phyloP scores from a whole-genome alignment of 768 basidiomycete genomes.

The Chalciporus pseudorubinellus region DNA sequence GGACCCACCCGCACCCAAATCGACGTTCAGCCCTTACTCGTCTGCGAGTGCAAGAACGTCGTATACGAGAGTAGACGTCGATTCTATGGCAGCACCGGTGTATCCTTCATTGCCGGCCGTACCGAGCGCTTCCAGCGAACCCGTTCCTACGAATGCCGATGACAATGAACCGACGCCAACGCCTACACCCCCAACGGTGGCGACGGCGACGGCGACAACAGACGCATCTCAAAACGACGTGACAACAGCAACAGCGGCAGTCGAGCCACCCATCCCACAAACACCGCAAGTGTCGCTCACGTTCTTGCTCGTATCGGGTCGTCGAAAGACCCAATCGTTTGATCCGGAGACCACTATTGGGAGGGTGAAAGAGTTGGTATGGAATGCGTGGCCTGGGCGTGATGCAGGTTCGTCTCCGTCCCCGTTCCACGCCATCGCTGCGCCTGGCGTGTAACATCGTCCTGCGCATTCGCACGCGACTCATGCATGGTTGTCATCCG shows the following conservation, averaged over 20 bases:
- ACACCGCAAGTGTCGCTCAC: constrained; percentile 64
- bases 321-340: constrained; percentile 67
- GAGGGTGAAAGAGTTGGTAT: constrained; percentile 78
- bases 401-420: constrained; percentile 44
- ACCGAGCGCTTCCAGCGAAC: constrained; percentile 10
- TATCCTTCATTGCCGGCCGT: constrained; percentile 27
- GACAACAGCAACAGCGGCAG: constrained; percentile 1
- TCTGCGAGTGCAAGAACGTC: constrained; percentile 52
- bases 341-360: constrained; percentile 74
- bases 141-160: neutral
- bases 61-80: constrained; percentile 49
- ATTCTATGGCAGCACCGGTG: constrained; percentile 18
- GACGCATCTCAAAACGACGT: neutral
- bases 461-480: neutral
- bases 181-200: neutral
- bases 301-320: constrained; percentile 70
- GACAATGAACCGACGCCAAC: constrained; percentile 1
- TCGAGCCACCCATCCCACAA: constrained; percentile 45
- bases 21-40: constrained; percentile 21
- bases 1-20: neutral
- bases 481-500: neutral
- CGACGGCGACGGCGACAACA: neutral
- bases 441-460: too few species aligned
- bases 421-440: too few species aligned
- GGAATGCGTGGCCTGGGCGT: constrained; percentile 71